A percentile compares a stretch with the other conserved stretches of the same genome.
phyloP scores from a whole-genome alignment of 441 rosid species.

The Erodium texanum region DNA sequence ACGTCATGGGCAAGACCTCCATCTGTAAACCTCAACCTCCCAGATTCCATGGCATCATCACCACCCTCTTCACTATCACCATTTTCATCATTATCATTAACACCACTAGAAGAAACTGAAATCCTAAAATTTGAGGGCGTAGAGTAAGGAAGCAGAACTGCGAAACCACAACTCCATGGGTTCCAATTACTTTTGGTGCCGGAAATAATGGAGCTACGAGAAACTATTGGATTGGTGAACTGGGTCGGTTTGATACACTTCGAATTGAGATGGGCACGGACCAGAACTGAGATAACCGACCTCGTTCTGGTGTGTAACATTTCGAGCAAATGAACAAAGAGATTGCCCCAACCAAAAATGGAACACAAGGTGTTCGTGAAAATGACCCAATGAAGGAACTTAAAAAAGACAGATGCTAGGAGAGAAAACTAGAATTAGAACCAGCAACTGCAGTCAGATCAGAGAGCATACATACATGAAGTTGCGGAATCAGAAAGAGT shows the following conservation, averaged over 20 bases:
- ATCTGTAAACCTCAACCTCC: constrained; percentile 15
- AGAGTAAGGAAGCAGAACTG: constrained; percentile 25
- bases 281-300: constrained; percentile 23
- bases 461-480: not conserved
- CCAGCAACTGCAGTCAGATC: not conserved
- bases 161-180: constrained; percentile 16
- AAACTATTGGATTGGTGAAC: constrained; percentile 15
- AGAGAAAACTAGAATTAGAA: not conserved
- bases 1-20: constrained; percentile 34
- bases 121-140: constrained; percentile 27
- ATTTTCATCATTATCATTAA: constrained; percentile 19
- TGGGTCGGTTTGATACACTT: constrained; percentile 13
- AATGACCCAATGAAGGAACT: constrained; percentile 28
- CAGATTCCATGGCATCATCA: constrained; percentile 23
- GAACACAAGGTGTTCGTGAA: constrained; percentile 26
- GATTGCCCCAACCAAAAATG: not conserved
- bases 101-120: constrained; percentile 13
- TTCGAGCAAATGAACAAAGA: not conserved
- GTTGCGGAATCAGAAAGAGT: not conserved
- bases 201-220: not conserved
- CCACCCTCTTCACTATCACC: constrained; percentile 27
- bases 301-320: constrained; percentile 46
- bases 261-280: constrained; percentile 19
- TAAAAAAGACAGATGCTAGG: not conserved
- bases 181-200: constrained; percentile 4